These are phyloP conservation scores for Gossypium armourianum DNA, from an alignment of 441 rosid genomes.

Conservation along the genomic window DNA sequence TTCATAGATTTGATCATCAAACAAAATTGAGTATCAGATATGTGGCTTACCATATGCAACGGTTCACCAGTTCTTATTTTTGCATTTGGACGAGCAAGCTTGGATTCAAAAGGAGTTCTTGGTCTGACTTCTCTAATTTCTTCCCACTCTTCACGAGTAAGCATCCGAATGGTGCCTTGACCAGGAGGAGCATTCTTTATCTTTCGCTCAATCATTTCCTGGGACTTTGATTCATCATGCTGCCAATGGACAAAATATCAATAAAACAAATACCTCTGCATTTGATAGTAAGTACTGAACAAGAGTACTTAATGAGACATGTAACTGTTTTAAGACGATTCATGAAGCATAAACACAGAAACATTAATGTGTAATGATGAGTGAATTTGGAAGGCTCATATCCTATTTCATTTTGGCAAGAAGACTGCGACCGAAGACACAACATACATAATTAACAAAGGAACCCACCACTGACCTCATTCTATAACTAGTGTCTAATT, in stretches of 20 bases:
- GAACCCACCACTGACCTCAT: not conserved
- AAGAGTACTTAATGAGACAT: not conserved
- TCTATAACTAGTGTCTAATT: not conserved
- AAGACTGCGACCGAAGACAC: not conserved
- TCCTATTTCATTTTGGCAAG: not conserved
- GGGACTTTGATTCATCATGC: constrained; percentile 71
- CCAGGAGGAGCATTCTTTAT: constrained; percentile 71
- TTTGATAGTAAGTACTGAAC: not conserved
- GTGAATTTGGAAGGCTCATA: not conserved
- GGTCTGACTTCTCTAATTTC: constrained; percentile 75
- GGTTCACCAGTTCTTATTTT: constrained; percentile 72
- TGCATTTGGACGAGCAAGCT: constrained; percentile 81
- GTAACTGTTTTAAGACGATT: not conserved
- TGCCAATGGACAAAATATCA: constrained; percentile 20
- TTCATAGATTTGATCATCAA: constrained; percentile 2
- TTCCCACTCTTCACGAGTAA: constrained; percentile 80
- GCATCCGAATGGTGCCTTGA: constrained; percentile 70
- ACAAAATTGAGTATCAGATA: constrained; percentile 1
- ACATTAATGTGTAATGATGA: not conserved
- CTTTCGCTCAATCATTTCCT: constrained; percentile 75
- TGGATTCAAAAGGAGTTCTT: constrained; percentile 89
- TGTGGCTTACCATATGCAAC: constrained; percentile 38
- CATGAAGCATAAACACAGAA: constrained; percentile 7
- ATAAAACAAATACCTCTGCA: not conserved
- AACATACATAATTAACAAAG: not conserved